Evolutionary conservation across 148 eudicot species (phyloP).

Genomic region (Silene uniflora): DNA sequence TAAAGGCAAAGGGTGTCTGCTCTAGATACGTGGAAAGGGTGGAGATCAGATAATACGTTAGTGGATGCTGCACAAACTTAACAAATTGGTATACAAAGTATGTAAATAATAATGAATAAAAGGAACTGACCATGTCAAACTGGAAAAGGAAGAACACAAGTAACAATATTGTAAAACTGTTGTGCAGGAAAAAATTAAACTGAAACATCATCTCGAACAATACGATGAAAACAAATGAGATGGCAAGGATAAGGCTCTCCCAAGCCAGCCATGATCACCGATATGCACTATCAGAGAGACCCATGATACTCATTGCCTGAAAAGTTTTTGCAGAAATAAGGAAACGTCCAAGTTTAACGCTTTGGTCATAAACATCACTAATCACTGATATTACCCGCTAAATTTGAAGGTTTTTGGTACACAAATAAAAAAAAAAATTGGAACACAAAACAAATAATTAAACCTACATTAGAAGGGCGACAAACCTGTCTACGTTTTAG

Average conservation of each 20-base stretch:
- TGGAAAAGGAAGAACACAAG: conserved; percentile 76
- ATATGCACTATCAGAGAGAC: conserved; percentile 92
- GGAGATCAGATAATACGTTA: background rate
- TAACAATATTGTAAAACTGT: conserved; percentile 55
- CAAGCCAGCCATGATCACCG: conserved; percentile 92
- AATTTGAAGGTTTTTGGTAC: too few species aligned
- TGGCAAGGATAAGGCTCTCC: conserved; percentile 66
- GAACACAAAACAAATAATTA: background rate
- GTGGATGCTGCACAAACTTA: background rate
- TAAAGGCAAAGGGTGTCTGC: conserved; percentile 74
- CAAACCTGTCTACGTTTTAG: conserved; percentile 91
- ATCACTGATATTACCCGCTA: background rate
- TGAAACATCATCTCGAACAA: conserved; percentile 96
- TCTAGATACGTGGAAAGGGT: conserved; percentile 17
- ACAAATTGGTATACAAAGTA: background rate
- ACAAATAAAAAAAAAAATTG: too few species aligned
- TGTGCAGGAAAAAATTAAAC: conserved; percentile 71
- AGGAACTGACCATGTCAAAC: conserved; percentile 64
- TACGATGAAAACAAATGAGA: conserved; percentile 73
- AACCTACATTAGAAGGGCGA: background rate
- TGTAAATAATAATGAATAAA: background rate
- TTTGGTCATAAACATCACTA: background rate
- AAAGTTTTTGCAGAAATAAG: background rate
- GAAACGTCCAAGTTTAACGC: background rate
- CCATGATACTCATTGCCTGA: conserved; percentile 95